Evolutionary conservation across 495 filamentous ascomycete species (phyloP), one percentile per base, ranked within the genome.

Genomic region (Talaromyces wortmannii): DNA sequence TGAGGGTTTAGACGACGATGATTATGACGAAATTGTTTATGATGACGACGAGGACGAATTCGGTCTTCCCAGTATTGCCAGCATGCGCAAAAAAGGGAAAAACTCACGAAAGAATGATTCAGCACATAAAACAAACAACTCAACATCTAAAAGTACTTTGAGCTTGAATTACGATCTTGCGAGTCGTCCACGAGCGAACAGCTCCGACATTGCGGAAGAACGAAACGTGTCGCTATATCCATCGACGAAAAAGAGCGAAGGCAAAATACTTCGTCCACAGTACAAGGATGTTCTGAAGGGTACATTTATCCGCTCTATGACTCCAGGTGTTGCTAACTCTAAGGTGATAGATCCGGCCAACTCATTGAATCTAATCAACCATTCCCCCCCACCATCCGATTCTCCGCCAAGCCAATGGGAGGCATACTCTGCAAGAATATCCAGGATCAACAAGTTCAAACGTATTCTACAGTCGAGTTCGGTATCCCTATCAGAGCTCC

Each of bases 401-500:
- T 91, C 92, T 1, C 78, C 84, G 0, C 78, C 84, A 0, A 97
- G 94, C 68, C 91, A 97, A 61, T 80, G 85, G 40, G 95, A 97
- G 60, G 85, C 85, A 13, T 86, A 96, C 63, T 88, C 88, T 42
- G 86, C 92, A 47, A 84, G 90, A 50, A 95, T 96, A 56, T 87
- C 89, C 2, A 85, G 92, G 55, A 98, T 98, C 67, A 97, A 98
- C 70, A 98, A 97, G 66, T 98, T 98, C 78, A 98, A 97, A 66
- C 84, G 86, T 55, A 88, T 98, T 23, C 75, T 98, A 12, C 94
- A 98, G 73, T 83, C 92, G 15, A 94, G 86, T 55, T 89, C 89
- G 2, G 92, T 97, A 65, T 86, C 90, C 30, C 69, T 97, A 0
- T 71, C 84, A 17, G 95, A 97, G 58, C 75, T 98, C 12, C 80